phyloP scores from a whole-genome alignment of 768 basidiomycete species.

The Dioszegia aurantiaca region DNA sequence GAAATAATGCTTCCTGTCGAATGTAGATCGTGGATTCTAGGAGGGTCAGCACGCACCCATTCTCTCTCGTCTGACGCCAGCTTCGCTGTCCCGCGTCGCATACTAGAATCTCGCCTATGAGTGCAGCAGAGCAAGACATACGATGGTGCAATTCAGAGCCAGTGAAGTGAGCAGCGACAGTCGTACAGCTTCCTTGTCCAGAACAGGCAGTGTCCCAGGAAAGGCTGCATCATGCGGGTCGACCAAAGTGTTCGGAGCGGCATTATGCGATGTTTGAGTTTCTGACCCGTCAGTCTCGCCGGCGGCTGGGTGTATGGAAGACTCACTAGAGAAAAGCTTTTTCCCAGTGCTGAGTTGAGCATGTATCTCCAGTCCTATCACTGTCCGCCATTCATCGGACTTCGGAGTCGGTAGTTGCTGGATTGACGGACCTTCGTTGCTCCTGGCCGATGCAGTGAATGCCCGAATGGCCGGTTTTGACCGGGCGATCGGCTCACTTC shows the following conservation, averaged over 20 bases:
- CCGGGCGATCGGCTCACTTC: no score
- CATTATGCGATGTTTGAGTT: constrained; percentile 52
- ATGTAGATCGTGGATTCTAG: constrained; percentile 69
- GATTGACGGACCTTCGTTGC: no score
- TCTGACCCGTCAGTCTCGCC: constrained; percentile 21
- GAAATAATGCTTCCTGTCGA: constrained; percentile 98
- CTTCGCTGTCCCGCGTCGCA: no score
- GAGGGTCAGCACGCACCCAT: background rate
- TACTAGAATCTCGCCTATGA: no score
- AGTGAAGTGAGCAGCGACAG: constrained; percentile 77
- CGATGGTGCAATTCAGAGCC: constrained; percentile 59
- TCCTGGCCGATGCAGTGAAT: no score
- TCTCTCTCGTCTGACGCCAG: no score
- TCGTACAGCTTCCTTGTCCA: constrained; percentile 58
- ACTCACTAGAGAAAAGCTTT: constrained; percentile 81
- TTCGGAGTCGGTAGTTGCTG: background rate
- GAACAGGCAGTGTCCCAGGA: constrained; percentile 86
- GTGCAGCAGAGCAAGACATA: constrained; percentile 18
- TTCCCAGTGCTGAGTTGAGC: constrained; percentile 82
- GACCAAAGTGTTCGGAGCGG: constrained; percentile 69
- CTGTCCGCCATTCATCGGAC: constrained; percentile 72
- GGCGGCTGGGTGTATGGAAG: background rate
- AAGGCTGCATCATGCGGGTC: constrained; percentile 81
- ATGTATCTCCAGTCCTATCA: constrained; percentile 93
- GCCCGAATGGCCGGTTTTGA: background rate